phyloP scores from a whole-genome alignment of 1,284 basidiomycete species.

The Trametes pubescens region DNA sequence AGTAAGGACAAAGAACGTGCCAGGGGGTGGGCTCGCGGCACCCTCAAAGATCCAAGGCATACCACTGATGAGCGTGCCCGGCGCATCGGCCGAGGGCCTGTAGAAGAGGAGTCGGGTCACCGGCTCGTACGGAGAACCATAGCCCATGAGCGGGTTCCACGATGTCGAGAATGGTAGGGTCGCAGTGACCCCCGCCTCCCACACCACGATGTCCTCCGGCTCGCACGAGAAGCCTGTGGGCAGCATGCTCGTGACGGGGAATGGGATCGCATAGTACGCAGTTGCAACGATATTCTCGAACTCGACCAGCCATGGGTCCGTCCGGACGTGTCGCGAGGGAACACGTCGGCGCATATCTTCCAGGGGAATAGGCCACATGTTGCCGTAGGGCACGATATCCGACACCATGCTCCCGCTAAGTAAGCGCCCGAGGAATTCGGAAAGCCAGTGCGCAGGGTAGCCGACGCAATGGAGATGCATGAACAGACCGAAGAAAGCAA shows the following conservation, averaged over 20 bases:
- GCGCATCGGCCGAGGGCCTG: conserved; percentile 15
- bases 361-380: conserved; percentile 42
- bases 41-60: conserved; percentile 24
- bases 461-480: conserved; percentile 47
- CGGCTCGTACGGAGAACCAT: conserved; percentile 12
- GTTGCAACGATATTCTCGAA: conserved; percentile 43
- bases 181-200: conserved; percentile 37
- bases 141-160: background rate
- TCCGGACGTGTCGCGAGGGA: conserved; percentile 36
- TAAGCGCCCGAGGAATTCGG: conserved; percentile 43
- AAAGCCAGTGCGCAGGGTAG: conserved; percentile 48
- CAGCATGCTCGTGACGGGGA: conserved; percentile 37
- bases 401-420: conserved; percentile 41
- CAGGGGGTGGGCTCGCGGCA: conserved; percentile 22
- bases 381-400: conserved; percentile 41
- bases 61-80: conserved; percentile 12
- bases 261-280: conserved; percentile 41
- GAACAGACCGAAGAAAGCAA: conserved; percentile 47
- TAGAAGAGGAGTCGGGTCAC: conserved; percentile 39
- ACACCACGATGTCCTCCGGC: conserved; percentile 41
- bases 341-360: conserved; percentile 36
- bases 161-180: background rate
- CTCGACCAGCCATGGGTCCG: conserved; percentile 45
- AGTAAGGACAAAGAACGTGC: conserved; percentile 32
- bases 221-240: conserved; percentile 35